Percentiles rank a stretch among this genome's conserved stretches.
These are phyloP conservation scores for Aureobasidium sp. DNA, from an alignment of 2,329 filamentous ascomycete species.

Conservation along the genomic window DNA sequence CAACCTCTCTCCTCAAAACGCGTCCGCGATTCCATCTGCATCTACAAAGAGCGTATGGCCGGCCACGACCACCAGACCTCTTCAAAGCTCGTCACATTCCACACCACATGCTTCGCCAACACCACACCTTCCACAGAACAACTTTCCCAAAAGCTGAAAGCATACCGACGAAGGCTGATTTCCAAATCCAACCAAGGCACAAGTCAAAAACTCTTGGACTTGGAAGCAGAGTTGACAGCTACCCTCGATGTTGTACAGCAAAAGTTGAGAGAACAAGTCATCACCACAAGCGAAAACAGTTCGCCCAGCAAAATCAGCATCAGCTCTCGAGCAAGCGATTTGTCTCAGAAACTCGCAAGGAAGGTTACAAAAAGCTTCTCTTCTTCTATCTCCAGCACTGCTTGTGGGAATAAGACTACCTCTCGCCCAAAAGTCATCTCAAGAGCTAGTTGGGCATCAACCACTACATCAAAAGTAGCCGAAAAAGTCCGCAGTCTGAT, in stretches of 20 bases:
- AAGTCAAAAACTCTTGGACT: neutral
- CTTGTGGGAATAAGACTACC: neutral
- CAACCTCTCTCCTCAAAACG: neutral
- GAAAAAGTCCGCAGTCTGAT: neutral
- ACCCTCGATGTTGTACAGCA: neutral
- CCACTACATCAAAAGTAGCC: neutral
- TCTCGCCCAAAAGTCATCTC: neutral
- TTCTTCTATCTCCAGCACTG: neutral
- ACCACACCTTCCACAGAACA: neutral
- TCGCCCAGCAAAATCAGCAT: neutral
- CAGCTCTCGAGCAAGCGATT: neutral
- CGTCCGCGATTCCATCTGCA: neutral
- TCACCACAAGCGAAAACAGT: neutral
- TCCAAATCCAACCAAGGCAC: neutral
- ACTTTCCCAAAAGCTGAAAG: neutral
- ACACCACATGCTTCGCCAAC: neutral
- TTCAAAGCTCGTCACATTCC: neutral
- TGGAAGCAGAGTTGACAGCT: neutral
- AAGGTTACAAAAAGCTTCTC: neutral
- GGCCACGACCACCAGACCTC: neutral
- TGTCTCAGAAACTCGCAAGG: neutral
- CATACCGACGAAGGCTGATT: neutral
- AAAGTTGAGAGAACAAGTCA: neutral
- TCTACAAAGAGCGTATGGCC: neutral
- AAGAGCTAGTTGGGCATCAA: neutral